These are phyloP conservation scores for Lactarius hengduanensis DNA, from an alignment of 768 basidiomycete species.

Conservation along the genomic window DNA sequence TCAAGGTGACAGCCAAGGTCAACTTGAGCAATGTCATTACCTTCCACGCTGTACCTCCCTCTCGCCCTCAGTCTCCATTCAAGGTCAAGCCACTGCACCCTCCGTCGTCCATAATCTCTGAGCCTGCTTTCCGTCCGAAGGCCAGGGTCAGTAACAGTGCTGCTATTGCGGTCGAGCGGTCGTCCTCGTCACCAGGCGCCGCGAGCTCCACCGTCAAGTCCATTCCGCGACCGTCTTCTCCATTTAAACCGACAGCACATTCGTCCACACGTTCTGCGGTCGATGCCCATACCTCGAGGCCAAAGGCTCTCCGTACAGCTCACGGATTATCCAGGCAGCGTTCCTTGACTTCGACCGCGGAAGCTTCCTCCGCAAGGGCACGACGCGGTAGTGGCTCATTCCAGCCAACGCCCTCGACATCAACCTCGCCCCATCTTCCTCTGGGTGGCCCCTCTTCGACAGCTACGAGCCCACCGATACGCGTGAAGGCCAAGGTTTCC, in stretches of 20 bases:
- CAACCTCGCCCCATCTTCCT: slow-evolving; percentile 27
- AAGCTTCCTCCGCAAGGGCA: slow-evolving; percentile 21
- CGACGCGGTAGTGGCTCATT: slow-evolving; percentile 35
- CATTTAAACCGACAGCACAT: slow-evolving; percentile 18
- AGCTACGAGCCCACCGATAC: slow-evolving; percentile 29
- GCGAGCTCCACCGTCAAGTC: slow-evolving; percentile 30
- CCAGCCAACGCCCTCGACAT: slow-evolving; percentile 27
- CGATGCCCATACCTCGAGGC: slow-evolving; percentile 30
- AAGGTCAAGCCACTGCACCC: slow-evolving; percentile 38
- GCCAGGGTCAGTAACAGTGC: slow-evolving; percentile 63
- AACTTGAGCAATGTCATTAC: slow-evolving; percentile 38
- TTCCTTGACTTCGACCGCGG: slow-evolving; percentile 33
- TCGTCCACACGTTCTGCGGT: slow-evolving; percentile 27
- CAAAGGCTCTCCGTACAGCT: slow-evolving; percentile 29
- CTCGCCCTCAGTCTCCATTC: slow-evolving; percentile 51
- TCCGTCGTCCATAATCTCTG: slow-evolving; percentile 29
- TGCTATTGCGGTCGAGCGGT: slow-evolving; percentile 32
- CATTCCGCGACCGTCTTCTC: slow-evolving; percentile 30
- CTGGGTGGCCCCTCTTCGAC: slow-evolving; percentile 28
- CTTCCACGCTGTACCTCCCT: slow-evolving; percentile 33
- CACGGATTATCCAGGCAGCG: slow-evolving; percentile 33
- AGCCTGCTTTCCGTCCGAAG: slow-evolving; percentile 43
- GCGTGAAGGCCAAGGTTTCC: slow-evolving; percentile 64
- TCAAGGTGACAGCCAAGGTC: slow-evolving; percentile 55
- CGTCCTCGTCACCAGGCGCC: slow-evolving; percentile 31